A percentile compares a stretch with the other conserved stretches of the same genome.
Evolutionary conservation across 768 basidiomycete species (phyloP).

Genomic region (Pisolithus sp.): DNA sequence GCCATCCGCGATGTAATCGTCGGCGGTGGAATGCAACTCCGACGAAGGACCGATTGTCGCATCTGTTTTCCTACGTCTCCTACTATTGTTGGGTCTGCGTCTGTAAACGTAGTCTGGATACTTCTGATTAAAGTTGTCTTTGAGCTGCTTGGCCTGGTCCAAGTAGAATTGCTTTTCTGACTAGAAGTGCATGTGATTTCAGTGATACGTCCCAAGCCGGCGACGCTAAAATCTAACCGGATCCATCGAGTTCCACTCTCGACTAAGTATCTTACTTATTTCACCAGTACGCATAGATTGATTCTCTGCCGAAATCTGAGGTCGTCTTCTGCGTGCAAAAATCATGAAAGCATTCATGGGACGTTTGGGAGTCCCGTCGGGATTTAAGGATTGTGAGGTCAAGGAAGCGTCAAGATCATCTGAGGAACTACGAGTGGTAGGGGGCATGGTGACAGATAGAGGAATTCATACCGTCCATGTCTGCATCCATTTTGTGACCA

Average conservation of each 20-base stretch:
- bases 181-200: slow-evolving; percentile 29
- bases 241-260: slow-evolving; percentile 80
- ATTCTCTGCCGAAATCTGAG: slow-evolving; percentile 81
- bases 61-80: slow-evolving; percentile 50
- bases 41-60: slow-evolving; percentile 21
- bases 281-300: slow-evolving; percentile 88
- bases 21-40: slow-evolving; percentile 26
- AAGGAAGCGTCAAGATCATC: slow-evolving; percentile 42
- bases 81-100: slow-evolving; percentile 81
- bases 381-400: slow-evolving; percentile 75
- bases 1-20: slow-evolving; percentile 26
- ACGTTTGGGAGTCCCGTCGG: slow-evolving; percentile 82
- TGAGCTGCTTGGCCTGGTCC: slow-evolving; percentile 78
- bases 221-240: slow-evolving; percentile 39
- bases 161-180: slow-evolving; percentile 82
- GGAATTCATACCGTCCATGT: slow-evolving; percentile 37
- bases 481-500: slow-evolving; percentile 37
- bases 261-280: slow-evolving; percentile 81
- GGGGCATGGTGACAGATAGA: slow-evolving; percentile 5
- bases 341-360: slow-evolving; percentile 97
- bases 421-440: slow-evolving; percentile 14
- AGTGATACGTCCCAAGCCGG: neutral
- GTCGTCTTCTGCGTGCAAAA: slow-evolving; percentile 74
- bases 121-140: slow-evolving; percentile 78
- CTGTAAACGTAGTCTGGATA: slow-evolving; percentile 90